Percentiles rank a stretch among this genome's conserved stretches.
These are phyloP conservation scores for Nevesoporus exiguus DNA, from an alignment of 768 basidiomycete species.

Conservation along the genomic window DNA sequence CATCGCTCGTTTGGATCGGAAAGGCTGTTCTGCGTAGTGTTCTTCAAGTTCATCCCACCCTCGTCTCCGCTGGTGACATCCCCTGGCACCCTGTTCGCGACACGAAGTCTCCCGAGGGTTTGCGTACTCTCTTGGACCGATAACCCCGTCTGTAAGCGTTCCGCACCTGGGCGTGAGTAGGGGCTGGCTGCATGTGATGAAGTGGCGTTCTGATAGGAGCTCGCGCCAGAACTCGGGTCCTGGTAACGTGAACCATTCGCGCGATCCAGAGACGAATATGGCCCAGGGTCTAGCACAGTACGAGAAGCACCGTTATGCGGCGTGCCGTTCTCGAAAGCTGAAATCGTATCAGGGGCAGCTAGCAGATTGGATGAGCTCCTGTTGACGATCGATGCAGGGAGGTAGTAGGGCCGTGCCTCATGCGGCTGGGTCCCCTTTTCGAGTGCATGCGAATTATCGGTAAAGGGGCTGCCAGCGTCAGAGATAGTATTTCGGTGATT, in stretches of 20 bases:
- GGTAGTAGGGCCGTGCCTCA: slow-evolving; percentile 18
- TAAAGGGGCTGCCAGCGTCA: neutral
- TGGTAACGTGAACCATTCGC: slow-evolving; percentile 2
- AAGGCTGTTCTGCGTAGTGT: neutral
- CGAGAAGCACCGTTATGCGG: slow-evolving; percentile 5
- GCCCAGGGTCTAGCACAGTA: neutral
- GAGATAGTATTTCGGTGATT: slow-evolving; percentile 30
- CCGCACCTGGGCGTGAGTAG: slow-evolving; percentile 12
- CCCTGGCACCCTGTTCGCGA: slow-evolving; percentile 48
- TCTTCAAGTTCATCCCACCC: slow-evolving; percentile 21
- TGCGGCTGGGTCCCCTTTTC: neutral
- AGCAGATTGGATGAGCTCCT: slow-evolving; percentile 19
- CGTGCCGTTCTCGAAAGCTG: neutral
- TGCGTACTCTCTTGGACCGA: slow-evolving; percentile 31
- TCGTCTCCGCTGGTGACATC: slow-evolving; percentile 39
- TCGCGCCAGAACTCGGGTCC: slow-evolving; percentile 5
- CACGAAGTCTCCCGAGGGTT: slow-evolving; percentile 44
- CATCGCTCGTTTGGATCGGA: neutral
- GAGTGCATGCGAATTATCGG: neutral
- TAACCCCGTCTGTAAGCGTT: slow-evolving; percentile 13
- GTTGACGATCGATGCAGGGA: slow-evolving; percentile 23
- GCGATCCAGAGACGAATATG: neutral
- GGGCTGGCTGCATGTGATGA: slow-evolving; percentile 5
- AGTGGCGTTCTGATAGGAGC: neutral
- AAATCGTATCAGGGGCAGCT: slow-evolving; percentile 15